Percentiles rank a stretch among this genome's conserved stretches.
These are phyloP conservation scores for Acacia confusa DNA, from an alignment of 306 rosid genomes.

Conservation along the genomic window DNA sequence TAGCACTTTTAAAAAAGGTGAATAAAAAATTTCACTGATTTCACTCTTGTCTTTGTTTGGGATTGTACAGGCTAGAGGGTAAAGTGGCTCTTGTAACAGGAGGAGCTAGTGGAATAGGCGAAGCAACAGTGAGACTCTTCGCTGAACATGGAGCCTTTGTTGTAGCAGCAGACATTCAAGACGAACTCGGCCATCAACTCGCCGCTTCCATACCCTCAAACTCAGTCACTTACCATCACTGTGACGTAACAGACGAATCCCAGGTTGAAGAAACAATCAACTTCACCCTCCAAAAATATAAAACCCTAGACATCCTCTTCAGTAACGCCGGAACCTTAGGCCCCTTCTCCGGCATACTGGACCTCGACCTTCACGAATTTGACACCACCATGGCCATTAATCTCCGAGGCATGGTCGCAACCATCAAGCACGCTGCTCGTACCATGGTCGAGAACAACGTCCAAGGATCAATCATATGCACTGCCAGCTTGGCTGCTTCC, in stretches of 20 bases:
- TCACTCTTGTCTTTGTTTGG: background rate
- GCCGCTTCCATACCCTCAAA: background rate
- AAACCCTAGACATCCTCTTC: background rate
- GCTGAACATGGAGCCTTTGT: background rate
- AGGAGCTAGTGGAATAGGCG: background rate
- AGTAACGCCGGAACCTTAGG: background rate
- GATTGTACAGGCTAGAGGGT: background rate
- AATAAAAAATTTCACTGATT: background rate
- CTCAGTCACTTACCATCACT: background rate
- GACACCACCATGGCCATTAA: background rate
- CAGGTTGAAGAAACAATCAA: background rate
- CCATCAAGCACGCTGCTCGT: background rate
- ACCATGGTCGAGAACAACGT: background rate
- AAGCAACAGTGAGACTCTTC: background rate
- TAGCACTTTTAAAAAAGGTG: too few relatives aligned
- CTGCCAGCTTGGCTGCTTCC: background rate
- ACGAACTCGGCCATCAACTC: background rate
- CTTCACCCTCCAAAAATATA: background rate
- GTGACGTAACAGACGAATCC: background rate
- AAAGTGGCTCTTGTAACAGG: background rate
- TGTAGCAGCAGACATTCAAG: background rate
- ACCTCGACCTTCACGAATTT: background rate
- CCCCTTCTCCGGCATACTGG: background rate
- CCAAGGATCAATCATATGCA: background rate
- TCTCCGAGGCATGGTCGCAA: background rate